These are phyloP conservation scores for Auriscalpium microsporum DNA, from an alignment of 768 basidiomycete species.

Conservation along the genomic window DNA sequence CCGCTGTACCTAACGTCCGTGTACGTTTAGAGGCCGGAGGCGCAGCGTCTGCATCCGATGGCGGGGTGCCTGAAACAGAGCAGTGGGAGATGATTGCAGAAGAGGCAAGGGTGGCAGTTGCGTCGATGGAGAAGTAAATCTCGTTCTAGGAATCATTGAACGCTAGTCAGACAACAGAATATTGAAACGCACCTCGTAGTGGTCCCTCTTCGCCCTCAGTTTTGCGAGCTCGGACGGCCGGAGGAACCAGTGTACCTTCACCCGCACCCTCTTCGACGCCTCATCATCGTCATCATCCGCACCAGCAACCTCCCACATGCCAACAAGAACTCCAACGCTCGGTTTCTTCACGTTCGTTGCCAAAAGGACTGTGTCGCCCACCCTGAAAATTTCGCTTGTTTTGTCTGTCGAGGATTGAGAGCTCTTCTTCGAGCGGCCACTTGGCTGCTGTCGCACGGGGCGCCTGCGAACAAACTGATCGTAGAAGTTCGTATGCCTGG, in stretches of 20 bases:
- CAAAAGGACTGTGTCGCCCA: slow-evolving; percentile 66
- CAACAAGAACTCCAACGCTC: slow-evolving; percentile 61
- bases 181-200: slow-evolving; percentile 40
- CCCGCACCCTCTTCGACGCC: slow-evolving; percentile 34
- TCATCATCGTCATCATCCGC: slow-evolving; percentile 25
- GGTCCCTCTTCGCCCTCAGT: slow-evolving; percentile 51
- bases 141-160: slow-evolving; percentile 47
- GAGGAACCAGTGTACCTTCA: slow-evolving; percentile 72
- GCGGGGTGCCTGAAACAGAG: slow-evolving; percentile 16
- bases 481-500: slow-evolving; percentile 7
- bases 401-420: neutral
- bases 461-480: slow-evolving; percentile 2
- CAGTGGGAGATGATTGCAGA: slow-evolving; percentile 12
- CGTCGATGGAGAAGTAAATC: slow-evolving; percentile 47
- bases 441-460: neutral
- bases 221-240: slow-evolving; percentile 54
- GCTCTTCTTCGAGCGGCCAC: neutral
- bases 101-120: slow-evolving; percentile 5
- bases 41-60: neutral
- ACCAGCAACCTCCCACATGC: slow-evolving; percentile 53
- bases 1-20: neutral
- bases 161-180: neutral
- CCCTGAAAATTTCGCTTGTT: slow-evolving; percentile 29
- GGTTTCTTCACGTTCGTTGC: slow-evolving; percentile 37
- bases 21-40: slow-evolving; percentile 9